Base-by-base conservation (phyloP, 208 protist genomes). In the Acanthamoeba lenticulata region DNA sequence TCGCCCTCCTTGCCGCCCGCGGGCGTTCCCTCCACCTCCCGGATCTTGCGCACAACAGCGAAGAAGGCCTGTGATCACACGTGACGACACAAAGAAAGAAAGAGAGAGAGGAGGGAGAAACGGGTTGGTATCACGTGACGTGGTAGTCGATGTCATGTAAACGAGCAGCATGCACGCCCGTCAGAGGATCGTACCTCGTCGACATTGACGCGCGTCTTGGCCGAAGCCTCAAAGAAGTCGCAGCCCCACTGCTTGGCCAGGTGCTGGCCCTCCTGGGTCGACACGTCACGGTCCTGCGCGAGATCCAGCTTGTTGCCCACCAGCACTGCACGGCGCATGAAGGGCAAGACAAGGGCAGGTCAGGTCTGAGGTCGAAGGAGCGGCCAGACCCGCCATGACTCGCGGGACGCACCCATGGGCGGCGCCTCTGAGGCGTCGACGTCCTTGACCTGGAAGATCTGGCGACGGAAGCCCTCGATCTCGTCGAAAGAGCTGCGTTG, bases 211-310 rank as follows among this genome's bases (percentile, higher is more conserved):
- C 83, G 36, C 4, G 72, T 93, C 89, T 93, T 93, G 29, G 89
- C 89, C 17, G 89, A 93, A 15, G 89, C 89, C 72, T 93, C 89
- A 32, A 93, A 93, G 72, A 93, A 93, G 62, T 52, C 3, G 27
- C 89, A 93, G 72, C 72, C 89, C 62, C 72, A 93, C 34, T 79
- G 62, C 72, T 93, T 24, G 29, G 89, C 89, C 42, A 93, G 34
- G 19, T 93, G 32, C 62, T 93, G 40, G 19, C 89, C 89, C 47
- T 93, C 60, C 40, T 93, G 45, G 17, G 62, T 69, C 44, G 89
- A 79, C 49, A 93, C 89, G 0, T 69, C 47, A 5, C 89, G 62
- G 17, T 93, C 36, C 45, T 72, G 1, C 29, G 44, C 29, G 27
- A 93, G 45, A 34, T 93, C 89, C 29, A 19, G 0, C 72, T 93